These are phyloP conservation scores for Licmophora abbreviata DNA, from an alignment of 108 stramenopile genomes.

Conservation along the genomic window DNA sequence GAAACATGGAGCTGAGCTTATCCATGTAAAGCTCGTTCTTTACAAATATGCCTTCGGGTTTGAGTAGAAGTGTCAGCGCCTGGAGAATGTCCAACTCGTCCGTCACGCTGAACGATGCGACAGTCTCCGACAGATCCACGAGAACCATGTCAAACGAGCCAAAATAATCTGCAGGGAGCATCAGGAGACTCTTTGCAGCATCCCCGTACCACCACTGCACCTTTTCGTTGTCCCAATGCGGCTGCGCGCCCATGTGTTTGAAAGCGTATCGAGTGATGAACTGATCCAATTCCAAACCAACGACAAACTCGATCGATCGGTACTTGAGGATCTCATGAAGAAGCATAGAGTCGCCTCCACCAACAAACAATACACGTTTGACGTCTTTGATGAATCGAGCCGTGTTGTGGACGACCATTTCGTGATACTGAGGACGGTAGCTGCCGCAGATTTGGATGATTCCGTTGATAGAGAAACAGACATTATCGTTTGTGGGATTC, in stretches of 20 bases:
- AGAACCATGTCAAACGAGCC: constrained; percentile 82
- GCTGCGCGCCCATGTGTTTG: constrained; percentile 67
- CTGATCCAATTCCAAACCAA: constrained; percentile 82
- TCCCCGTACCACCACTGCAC: constrained; percentile 92
- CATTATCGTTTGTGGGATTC: constrained; percentile 30
- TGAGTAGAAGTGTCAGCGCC: constrained; percentile 59
- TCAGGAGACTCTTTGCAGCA: constrained; percentile 66
- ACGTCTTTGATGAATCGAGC: constrained; percentile 60
- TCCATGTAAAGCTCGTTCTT: constrained; percentile 78
- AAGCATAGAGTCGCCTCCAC: constrained; percentile 85
- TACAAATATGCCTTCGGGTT: constrained; percentile 77
- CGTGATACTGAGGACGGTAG: constrained; percentile 85
- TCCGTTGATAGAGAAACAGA: constrained; percentile 61
- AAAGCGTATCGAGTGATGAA: constrained; percentile 55
- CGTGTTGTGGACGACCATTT: constrained; percentile 67
- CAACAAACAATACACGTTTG: constrained; percentile 64
- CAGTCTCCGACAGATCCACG: constrained; percentile 75
- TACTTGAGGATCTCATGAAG: constrained; percentile 79
- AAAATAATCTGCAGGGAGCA: constrained; percentile 75
- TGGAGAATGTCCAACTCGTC: constrained; percentile 66
- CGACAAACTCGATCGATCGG: constrained; percentile 56
- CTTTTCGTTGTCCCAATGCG: constrained; percentile 74
- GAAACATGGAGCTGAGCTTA: constrained; percentile 53
- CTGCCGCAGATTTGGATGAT: constrained; percentile 65
- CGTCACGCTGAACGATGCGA: constrained; percentile 62